A percentile compares a stretch with the other conserved stretches of the same genome.
phyloP scores from a whole-genome alignment of 345 rosid species.

The Aegle marmelos region DNA sequence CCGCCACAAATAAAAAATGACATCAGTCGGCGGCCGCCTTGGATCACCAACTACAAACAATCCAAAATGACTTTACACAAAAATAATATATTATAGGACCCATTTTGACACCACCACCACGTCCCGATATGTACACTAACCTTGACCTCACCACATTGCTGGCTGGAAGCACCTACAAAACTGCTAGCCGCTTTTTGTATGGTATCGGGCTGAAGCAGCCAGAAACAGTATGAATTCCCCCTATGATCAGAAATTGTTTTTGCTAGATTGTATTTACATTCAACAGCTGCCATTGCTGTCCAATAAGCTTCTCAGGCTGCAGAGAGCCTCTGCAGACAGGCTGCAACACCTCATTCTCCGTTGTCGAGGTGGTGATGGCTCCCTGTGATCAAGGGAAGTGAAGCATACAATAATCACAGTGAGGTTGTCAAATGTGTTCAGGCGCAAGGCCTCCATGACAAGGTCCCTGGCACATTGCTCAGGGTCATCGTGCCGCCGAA shows the following conservation, averaged over 20 bases:
- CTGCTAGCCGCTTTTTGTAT: constrained; percentile 38
- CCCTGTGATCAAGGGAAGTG: constrained; percentile 38
- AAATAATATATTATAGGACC: not conserved
- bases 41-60: not conserved
- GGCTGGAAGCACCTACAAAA: constrained; percentile 30
- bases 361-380: constrained; percentile 34
- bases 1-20: constrained; percentile 1
- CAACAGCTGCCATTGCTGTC: constrained; percentile 41
- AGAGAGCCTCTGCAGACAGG: constrained; percentile 66
- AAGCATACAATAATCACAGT: constrained; percentile 77
- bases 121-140: constrained; percentile 22
- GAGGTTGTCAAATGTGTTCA: constrained; percentile 65
- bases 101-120: constrained; percentile 25
- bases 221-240: constrained; percentile 24
- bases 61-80: constrained; percentile 2
- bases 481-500: constrained; percentile 66
- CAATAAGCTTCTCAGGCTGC: constrained; percentile 54
- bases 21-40: not conserved
- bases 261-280: constrained; percentile 9
- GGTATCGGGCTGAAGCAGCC: constrained; percentile 34
- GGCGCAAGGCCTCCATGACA: constrained; percentile 65
- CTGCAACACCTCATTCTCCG: constrained; percentile 52
- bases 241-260: not conserved
- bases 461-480: constrained; percentile 75
- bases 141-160: not conserved